Evolutionary conservation across 2,329 filamentous ascomycete genomes (phyloP), one percentile per base, ranked within the genome.

Genomic region (Nemania sp.): DNA sequence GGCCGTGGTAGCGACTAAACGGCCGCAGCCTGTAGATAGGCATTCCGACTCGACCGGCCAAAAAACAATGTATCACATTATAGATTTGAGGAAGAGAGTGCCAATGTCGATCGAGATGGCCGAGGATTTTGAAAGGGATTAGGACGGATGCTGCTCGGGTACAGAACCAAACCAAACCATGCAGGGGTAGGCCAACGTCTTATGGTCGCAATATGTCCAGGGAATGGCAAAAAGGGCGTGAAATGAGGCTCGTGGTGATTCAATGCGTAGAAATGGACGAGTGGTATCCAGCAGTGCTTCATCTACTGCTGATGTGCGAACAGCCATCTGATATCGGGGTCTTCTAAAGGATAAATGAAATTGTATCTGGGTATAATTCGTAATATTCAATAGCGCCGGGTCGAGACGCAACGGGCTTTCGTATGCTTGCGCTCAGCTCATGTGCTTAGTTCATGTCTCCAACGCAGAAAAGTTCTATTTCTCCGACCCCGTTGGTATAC

Each of bases 391-490:
- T 37, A 40, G 43, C 34, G 18, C 18, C 47, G 50, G 45, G 32
- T 57, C 20, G 50, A 49, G 56, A 55, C 40, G 59, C 12, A 29
- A 57, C 32, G 57, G 21, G 13, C 20, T 12, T 43, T 18, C n/a
- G 45, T 51, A n/a, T 21, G 25, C 25, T 29, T 3, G 7, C 25
- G 25, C 25, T 29, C 7, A 29, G 25, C 25, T 29, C 25, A 29
- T 42, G 45, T 18, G 29, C 39, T 69, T 54, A 70, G 49, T 54
- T 64, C 32, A 63, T 78, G 62, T 82, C 82, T 72, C 85, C 80
- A 66, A 88, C 80, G 77, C 91, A 94, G 78, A 90, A 94, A 63
- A 95, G 85, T 74, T 96, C 91, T 75, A 97, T 96, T 81, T 97
- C 92, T 67, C 91, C 92, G 45, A 96, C 87, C 67, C 89, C 87